Percentiles rank a stretch among this genome's conserved stretches.
These are phyloP conservation scores for Kodamaea nitidulidarum DNA, from an alignment of 805 yeast species.

Conservation along the genomic window DNA sequence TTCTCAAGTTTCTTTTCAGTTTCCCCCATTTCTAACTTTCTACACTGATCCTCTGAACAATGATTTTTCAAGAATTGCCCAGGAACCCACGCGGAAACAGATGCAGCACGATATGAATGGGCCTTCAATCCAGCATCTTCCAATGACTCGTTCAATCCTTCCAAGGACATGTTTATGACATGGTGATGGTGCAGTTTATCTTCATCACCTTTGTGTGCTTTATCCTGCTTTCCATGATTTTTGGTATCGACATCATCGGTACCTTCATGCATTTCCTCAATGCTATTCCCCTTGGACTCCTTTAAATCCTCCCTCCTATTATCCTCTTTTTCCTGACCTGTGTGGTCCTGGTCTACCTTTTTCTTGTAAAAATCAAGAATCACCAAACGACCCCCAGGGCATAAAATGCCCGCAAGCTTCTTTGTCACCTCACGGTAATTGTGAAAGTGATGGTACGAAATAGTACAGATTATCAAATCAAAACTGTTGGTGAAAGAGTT, in stretches of 20 bases:
- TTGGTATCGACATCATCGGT: no score
- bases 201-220: no score
- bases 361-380: slow-evolving; percentile 39
- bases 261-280: no score
- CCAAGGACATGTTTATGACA: no score
- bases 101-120: slow-evolving; percentile 18
- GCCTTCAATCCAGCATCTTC: slow-evolving; percentile 22
- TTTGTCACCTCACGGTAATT: slow-evolving; percentile 26
- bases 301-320: slow-evolving; percentile 3
- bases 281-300: not conserved
- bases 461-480: slow-evolving; percentile 34
- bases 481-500: slow-evolving; percentile 18
- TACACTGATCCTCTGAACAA: slow-evolving; percentile 12
- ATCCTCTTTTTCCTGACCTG: no score
- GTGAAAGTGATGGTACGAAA: slow-evolving; percentile 38
- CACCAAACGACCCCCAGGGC: slow-evolving; percentile 31
- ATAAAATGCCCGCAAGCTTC: slow-evolving; percentile 30
- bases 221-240: no score
- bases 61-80: slow-evolving; percentile 24
- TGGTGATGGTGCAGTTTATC: no score
- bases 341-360: slow-evolving; percentile 17
- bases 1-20: slow-evolving; percentile 12
- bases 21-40: slow-evolving; percentile 15
- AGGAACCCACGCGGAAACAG: slow-evolving; percentile 21
- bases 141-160: slow-evolving; percentile 26